Conservation (phyloP, 768 basidiomycete species). For the Antrodiella citrinella region DNA sequence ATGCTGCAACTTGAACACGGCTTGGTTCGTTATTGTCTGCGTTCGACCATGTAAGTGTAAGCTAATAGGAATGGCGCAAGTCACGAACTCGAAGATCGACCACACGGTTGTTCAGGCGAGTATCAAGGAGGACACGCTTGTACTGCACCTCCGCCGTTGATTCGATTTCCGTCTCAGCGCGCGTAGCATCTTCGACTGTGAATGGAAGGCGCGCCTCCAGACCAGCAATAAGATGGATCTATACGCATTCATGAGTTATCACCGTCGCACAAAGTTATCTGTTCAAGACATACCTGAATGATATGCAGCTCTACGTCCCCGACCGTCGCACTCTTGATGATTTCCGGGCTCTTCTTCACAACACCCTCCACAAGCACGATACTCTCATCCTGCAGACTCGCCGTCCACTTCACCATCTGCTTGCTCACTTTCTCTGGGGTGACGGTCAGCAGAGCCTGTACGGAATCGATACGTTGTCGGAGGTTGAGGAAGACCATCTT, state of each 20-base stretch:
- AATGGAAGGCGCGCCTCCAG: conserved; percentile 81
- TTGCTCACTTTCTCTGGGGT: conserved; percentile 77
- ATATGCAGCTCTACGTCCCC: conserved; percentile 84
- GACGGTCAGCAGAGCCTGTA: conserved; percentile 77
- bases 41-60: neutral
- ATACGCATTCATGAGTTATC: conserved; percentile 1
- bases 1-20: conserved; percentile 87
- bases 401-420: conserved; percentile 95
- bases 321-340: conserved; percentile 88
- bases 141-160: conserved; percentile 47
- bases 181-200: conserved; percentile 84
- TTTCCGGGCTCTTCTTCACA: conserved; percentile 70
- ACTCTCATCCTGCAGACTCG: conserved; percentile 70
- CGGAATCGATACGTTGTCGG: conserved; percentile 78
- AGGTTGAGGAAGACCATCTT: conserved; percentile 95
- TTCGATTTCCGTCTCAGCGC: conserved; percentile 69
- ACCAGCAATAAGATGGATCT: conserved; percentile 80
- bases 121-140: conserved; percentile 83
- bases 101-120: conserved; percentile 89
- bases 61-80: neutral
- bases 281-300: conserved; percentile 47
- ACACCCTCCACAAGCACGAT: conserved; percentile 86
- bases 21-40: conserved; percentile 92
- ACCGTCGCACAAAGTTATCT: neutral
- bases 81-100: conserved; percentile 81